Evolutionary conservation across 495 filamentous ascomycete genomes (phyloP).

Genomic region (Xylaria grammica): DNA sequence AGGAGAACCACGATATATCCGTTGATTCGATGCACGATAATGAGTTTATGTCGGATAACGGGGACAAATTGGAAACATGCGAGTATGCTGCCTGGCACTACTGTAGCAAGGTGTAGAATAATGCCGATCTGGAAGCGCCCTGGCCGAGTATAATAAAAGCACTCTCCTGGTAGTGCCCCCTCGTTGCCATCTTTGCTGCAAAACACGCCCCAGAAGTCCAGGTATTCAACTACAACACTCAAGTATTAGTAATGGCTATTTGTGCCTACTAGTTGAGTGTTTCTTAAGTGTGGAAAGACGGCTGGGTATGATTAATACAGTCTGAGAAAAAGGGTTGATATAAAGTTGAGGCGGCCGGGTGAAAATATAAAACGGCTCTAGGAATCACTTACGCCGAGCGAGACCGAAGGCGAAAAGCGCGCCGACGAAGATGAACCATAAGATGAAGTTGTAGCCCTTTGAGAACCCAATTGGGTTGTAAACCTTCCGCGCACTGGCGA

Average conservation of each 20-base stretch:
- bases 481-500: slow-evolving; percentile 29
- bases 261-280: too few species aligned
- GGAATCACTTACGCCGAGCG: slow-evolving; percentile 16
- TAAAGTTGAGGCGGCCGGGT: too few species aligned
- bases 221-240: slow-evolving; percentile 26
- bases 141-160: slow-evolving; percentile 49
- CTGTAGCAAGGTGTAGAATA: slow-evolving; percentile 48
- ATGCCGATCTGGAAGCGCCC: slow-evolving; percentile 50
- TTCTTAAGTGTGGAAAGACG: too few species aligned
- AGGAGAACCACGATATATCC: slow-evolving; percentile 56
- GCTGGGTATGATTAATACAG: too few species aligned
- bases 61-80: slow-evolving; percentile 58
- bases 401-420: slow-evolving; percentile 38
- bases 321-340: too few species aligned
- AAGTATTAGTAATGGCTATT: too few species aligned
- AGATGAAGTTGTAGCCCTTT: slow-evolving; percentile 45
- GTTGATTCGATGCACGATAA: slow-evolving; percentile 57
- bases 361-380: not conserved
- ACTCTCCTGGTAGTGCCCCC: slow-evolving; percentile 50
- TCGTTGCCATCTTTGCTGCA: slow-evolving; percentile 23
- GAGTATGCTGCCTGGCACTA: slow-evolving; percentile 54
- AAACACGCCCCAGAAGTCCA: slow-evolving; percentile 42
- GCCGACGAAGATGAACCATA: slow-evolving; percentile 43
- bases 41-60: slow-evolving; percentile 49
- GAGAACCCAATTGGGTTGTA: slow-evolving; percentile 46